Evolutionary conservation across 1,284 basidiomycete genomes (phyloP).

Genomic region (Fomes fomentarius): DNA sequence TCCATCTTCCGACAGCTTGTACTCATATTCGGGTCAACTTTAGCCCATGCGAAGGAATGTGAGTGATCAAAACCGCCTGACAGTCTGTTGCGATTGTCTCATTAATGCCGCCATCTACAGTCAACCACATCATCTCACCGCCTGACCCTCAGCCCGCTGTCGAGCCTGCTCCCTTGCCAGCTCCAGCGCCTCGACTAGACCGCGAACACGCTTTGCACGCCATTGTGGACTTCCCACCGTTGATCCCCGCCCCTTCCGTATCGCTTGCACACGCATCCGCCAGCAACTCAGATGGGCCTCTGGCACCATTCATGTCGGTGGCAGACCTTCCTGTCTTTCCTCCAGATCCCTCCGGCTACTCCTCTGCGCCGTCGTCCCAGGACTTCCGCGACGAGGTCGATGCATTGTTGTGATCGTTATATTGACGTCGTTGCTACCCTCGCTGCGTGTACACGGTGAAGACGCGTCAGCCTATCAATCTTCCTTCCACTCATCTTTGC

Average conservation of each 20-base stretch:
- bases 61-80: constrained; percentile 32
- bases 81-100: neutral
- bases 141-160: constrained; percentile 19
- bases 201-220: constrained; percentile 6
- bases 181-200: constrained; percentile 5
- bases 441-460: no score
- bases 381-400: constrained; percentile 35
- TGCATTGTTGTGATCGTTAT: constrained; percentile 26
- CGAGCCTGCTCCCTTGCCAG: neutral
- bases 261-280: neutral
- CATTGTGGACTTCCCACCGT: constrained; percentile 11
- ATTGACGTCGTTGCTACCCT: no score
- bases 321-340: constrained; percentile 5
- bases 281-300: no score
- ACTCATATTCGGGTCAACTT: neutral
- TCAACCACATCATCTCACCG: constrained; percentile 50
- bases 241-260: neutral
- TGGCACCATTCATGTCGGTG: constrained; percentile 10
- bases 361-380: constrained; percentile 24
- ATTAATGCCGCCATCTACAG: constrained; percentile 31
- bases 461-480: neutral
- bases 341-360: constrained; percentile 6
- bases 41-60: constrained; percentile 77
- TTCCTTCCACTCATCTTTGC: neutral
- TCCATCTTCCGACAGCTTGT: neutral